Base-by-base conservation (phyloP, 305 asterid genomes). In the Solanum hybrid region DNA sequence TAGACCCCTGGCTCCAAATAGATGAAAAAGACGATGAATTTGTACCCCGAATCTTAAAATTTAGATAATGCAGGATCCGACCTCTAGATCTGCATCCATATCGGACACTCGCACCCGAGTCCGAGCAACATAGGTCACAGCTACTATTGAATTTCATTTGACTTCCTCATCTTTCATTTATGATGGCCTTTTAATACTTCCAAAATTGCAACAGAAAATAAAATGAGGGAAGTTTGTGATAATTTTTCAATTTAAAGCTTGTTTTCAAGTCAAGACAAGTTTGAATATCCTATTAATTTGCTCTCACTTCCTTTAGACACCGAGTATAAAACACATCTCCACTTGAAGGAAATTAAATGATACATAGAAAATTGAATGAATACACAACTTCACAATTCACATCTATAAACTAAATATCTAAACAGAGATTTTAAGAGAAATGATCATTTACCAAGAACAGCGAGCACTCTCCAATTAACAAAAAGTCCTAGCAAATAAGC, bases 401-500 rank as follows among this genome's bases (percentile, higher is more conserved):
- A 66, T 64, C 75, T 26, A 27, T 80, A 81, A 46, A 66, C 32
- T 51, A 24, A 9, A 87, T 22, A 6, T 26, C 78, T 17, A 78
- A 76, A 17, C 10, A 22, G 32, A 87, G 84, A 78, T 46, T 86
- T 76, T 26, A 56, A 77, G 60, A 71, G 87, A 84, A 51, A 22
- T 51, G 87, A 51, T 51, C 85, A 85, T 93, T 36, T 96, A 96
- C 99, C 99, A 80, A 98, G 94, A 93, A 96, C 96, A 86, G 99
- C 99, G 90, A 98, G 99, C 77, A 90, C 35, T 92, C 99, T 95
- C 99, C 99, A 98, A 79, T 89, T 89, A 42, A 94, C 95, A 91
- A 98, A 95, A 86, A 96, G 94, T 84, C 99, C 99, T 51, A 98
- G 92, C 91, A 96, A 91, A 92, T 98, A 98, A 4, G 99, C 91